phyloP scores from a whole-genome alignment of 345 rosid genomes.

The Melaleuca alternifolia region DNA sequence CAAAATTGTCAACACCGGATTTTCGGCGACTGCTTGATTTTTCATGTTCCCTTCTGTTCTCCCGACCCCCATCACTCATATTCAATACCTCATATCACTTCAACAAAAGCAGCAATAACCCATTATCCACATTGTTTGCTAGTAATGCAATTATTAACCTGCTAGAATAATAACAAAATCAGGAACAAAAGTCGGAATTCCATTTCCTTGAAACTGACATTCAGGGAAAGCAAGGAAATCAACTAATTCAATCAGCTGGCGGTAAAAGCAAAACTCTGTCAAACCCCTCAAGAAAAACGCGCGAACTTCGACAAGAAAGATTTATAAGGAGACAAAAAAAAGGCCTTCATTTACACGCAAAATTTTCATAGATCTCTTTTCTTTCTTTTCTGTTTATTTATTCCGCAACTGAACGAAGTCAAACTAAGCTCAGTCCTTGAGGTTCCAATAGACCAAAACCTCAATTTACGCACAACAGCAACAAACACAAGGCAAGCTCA shows the following conservation, averaged over 20 bases:
- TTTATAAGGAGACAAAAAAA: not conserved
- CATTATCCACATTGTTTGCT: not conserved
- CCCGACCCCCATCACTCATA: conserved; percentile 83
- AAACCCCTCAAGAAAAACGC: not conserved
- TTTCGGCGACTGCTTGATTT: conserved; percentile 22
- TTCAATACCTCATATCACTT: conserved; percentile 64
- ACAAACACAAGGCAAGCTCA: not conserved
- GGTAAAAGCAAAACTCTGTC: not conserved
- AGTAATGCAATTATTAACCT: not conserved
- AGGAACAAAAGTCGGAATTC: not conserved
- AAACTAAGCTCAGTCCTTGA: not conserved
- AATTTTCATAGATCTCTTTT: not conserved
- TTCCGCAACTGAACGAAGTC: not conserved
- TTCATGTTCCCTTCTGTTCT: conserved; percentile 36
- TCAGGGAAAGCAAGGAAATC: not conserved
- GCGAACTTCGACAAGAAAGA: not conserved
- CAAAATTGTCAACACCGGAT: conserved; percentile 32
- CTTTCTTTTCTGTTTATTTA: not conserved
- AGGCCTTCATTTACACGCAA: not conserved
- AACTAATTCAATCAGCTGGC: not conserved
- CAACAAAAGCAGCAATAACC: conserved; percentile 1
- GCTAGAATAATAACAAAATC: not conserved
- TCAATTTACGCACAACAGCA: not conserved
- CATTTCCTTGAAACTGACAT: not conserved
- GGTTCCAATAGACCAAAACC: not conserved